Evolutionary conservation across 768 basidiomycete species (phyloP), one percentile per base, ranked within the genome.

Genomic region (Tulasnella sp.): DNA sequence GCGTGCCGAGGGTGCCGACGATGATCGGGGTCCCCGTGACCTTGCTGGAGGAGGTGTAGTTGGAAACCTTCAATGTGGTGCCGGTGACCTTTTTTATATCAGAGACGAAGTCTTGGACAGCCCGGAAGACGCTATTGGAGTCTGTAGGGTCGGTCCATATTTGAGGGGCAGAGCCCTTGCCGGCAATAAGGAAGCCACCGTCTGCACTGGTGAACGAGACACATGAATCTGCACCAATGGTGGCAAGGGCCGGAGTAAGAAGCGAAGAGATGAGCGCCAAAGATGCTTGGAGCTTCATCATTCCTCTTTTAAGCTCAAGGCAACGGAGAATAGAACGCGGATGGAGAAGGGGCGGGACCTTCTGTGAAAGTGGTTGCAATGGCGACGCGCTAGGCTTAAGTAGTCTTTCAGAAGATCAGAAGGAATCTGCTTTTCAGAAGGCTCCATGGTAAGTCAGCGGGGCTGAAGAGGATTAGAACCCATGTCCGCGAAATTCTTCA

Each of bases 1-100:
- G 73, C 63, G 81, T 74, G 38, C 78, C 80, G 9, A 84, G 73
- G 2, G 82, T 83, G 3, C 84, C 84, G 19, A 85, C 73, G 56
- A 87, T 79, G 63, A 87, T 79, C 2, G 78, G 77, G 0, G 70
- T 67, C 17, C 61, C 44, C 9, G 62, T 67, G 11, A 70, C 55
- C 19, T 71, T 63, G 24, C 68, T 64, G 10, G 73, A 64, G 9
- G 75, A 66, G 24, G 79, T 78, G 63, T 75, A 73, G 64, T 85
- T 86, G 45, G 73, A 68, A 12, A 85, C 60, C 0, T 70, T 54
- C 0, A 81, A 80, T 57, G 72, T 75, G 42, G 73, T 68, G 7
- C 78, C 78, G 0, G 83, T 82, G 41, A 86, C 82, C 42, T 74
- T 72, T 58, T 79, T 68, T 34, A 87, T 79, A 67, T 87, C 84